Evolutionary conservation across 306 rosid genomes (phyloP), one percentile per base, ranked within the genome.

Genomic region (Begonia loranthoides): DNA sequence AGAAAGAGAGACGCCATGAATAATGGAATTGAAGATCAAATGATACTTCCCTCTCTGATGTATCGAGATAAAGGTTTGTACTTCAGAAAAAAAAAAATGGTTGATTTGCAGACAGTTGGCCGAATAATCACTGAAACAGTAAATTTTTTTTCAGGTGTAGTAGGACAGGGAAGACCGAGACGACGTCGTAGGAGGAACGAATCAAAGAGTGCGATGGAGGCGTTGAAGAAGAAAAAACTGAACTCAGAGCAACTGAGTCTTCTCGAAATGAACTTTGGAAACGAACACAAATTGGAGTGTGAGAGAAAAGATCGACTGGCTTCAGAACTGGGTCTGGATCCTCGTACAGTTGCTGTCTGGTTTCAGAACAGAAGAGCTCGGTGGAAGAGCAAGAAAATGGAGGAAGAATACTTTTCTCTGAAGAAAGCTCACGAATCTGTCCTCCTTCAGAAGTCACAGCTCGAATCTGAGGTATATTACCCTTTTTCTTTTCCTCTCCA

Each of bases 281-380:
- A 51, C 36, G 94, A 92, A 21, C 99, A 92, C 38, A 92, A 92
- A 41, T 61, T 92, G 17, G 99, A 83, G 60, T 83, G 94, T 0
- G 87, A 86, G 28, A 75, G 94, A 52, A 92, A 92, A 51, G 84
- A 92, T 66, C 58, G 55, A 54, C 63, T 92, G 1, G 99, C 99
- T 19, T 46, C 79, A 22, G 96, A 92, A 22, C 81, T 92, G 4
- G 88, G 96, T 13, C 73, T 92, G 15, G 99, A 92, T 56, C 93
- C 99, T 0, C 75, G 99, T 2, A 95, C 86, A 50, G 99, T 92
- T 1, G 94, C 99, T 0, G 93, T 92, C 7, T 92, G 99, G 99
- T 92, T 92, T 15, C 99, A 92, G 49, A 92, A 92, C 63, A 76
- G 99, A 12, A 68, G 96, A 61, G 96, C 94, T 3, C 83, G 96